Evolutionary conservation across 2,329 filamentous ascomycete species (phyloP).

Genomic region (Fusarium tupiense): DNA sequence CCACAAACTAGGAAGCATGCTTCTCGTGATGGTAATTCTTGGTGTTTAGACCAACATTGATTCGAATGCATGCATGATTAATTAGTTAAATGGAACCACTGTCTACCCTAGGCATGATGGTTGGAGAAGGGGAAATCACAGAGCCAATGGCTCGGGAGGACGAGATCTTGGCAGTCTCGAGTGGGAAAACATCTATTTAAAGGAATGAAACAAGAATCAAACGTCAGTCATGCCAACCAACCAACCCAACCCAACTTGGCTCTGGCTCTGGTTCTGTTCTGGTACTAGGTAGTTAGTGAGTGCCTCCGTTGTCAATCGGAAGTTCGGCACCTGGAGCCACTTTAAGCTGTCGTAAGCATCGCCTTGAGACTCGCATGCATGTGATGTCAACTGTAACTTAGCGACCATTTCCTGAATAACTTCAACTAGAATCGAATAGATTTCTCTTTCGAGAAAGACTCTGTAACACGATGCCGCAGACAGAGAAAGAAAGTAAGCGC

Average conservation of each 20-base stretch:
- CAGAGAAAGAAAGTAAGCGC: neutral
- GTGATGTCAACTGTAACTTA: neutral
- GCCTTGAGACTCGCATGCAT: neutral
- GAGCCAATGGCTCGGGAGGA: neutral
- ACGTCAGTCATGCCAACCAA: neutral
- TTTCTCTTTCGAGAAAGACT: neutral
- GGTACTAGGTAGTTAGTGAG: neutral
- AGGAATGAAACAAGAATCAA: neutral
- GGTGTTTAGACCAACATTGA: neutral
- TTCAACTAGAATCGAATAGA: neutral
- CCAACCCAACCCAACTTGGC: neutral
- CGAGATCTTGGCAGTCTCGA: neutral
- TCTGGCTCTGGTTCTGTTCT: neutral
- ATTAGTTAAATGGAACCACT: neutral
- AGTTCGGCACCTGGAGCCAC: slow-evolving; percentile 26
- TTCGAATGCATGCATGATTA: neutral
- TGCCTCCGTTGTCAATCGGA: slow-evolving; percentile 9
- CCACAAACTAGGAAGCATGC: neutral
- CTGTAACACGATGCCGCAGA: neutral
- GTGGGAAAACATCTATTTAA: neutral
- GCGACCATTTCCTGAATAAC: neutral
- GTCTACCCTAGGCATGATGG: neutral
- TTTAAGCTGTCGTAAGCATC: slow-evolving; percentile 25
- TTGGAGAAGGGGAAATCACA: neutral
- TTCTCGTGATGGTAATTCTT: neutral